Evolutionary conservation across 768 basidiomycete genomes (phyloP), one percentile per base, ranked within the genome.

Genomic region (Phaeotremella skinneri): DNA sequence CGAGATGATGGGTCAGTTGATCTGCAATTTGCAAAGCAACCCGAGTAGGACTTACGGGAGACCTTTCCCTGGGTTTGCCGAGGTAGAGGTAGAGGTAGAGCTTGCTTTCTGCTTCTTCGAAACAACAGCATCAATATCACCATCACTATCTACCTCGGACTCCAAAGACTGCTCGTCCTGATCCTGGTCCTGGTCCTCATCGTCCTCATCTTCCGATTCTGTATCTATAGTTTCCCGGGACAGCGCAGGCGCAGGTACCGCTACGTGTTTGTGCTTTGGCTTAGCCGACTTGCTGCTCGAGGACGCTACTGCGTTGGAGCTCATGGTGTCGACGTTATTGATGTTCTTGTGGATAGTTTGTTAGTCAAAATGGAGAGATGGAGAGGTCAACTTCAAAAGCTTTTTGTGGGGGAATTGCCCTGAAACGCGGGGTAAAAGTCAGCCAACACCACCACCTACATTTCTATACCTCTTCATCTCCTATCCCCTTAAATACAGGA

Each of bases 121-220:
- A 6, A 48, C 49, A 11, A 68, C 52, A 47, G 39, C 50, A 39
- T 73, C 71, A 16, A 73, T 39, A 30, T 73, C 65, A 6, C 30
- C 65, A 13, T 62, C 61, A 32, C 57, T 59, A 47, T 66, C 65
- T 37, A 42, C 52, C 39, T 59, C 58, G 25, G 23, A 27, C 16
- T 17, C n/a, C 30, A n/a, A 39, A 9, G 37, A 39, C 62, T 59
- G 34, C 56, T 59, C 16, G 62, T 63, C 6, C 34, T 51, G 3
- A 45, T 45, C 51, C 3, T 30, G 25, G 20, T 53, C 63, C n/a
- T 23, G 20, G 20, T 47, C 48, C 52, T 55, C 52, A 56, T 58
- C 58, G 11, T 49, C 49, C 39, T 42, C 39, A n/a, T 59, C 49
- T 11, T 55, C 54, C 21, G 30, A 49, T 26, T 34, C 43, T 45